Conservation (phyloP, 305 asterid genomes). For the Ajuga reptans region DNA sequence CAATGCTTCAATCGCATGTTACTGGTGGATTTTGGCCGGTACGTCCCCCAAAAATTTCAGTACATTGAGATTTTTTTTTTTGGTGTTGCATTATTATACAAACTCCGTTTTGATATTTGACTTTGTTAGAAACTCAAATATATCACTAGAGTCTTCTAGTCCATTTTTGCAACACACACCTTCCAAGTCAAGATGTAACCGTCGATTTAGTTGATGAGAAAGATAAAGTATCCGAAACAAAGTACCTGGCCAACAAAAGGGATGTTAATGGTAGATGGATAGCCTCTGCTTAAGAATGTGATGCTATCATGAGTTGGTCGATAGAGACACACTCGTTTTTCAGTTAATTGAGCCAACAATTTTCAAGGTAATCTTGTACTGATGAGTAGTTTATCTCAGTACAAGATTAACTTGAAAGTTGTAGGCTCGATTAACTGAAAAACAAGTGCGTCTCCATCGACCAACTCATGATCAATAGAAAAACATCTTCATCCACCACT, state of each 20-base stretch:
- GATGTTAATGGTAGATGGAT: constrained; percentile 90
- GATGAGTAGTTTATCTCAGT: neutral
- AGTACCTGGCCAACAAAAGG: constrained; percentile 46
- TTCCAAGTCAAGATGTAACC: constrained; percentile 40
- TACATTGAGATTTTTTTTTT: too few relatives aligned
- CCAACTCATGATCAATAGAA: constrained; percentile 54
- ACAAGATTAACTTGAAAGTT: constrained; percentile 43
- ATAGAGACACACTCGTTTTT: constrained; percentile 69
- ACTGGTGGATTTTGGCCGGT: constrained; percentile 97
- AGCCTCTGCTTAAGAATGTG: constrained; percentile 60
- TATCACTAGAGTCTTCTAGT: constrained; percentile 61
- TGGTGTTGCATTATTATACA: too few relatives aligned
- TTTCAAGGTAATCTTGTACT: constrained; percentile 41
- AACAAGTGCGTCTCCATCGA: constrained; percentile 71
- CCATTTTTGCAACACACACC: constrained; percentile 51
- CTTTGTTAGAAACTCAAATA: neutral
- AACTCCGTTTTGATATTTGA: neutral
- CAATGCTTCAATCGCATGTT: constrained; percentile 90
- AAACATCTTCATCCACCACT: constrained; percentile 93
- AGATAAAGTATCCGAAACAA: constrained; percentile 36
- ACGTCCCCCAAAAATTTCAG: neutral
- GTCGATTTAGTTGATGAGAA: constrained; percentile 49
- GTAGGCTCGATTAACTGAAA: constrained; percentile 47
- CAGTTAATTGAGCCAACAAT: constrained; percentile 40
- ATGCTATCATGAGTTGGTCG: constrained; percentile 63